Conservation (phyloP, 2,329 filamentous ascomycete genomes). For the Hypoxylon sp. region DNA sequence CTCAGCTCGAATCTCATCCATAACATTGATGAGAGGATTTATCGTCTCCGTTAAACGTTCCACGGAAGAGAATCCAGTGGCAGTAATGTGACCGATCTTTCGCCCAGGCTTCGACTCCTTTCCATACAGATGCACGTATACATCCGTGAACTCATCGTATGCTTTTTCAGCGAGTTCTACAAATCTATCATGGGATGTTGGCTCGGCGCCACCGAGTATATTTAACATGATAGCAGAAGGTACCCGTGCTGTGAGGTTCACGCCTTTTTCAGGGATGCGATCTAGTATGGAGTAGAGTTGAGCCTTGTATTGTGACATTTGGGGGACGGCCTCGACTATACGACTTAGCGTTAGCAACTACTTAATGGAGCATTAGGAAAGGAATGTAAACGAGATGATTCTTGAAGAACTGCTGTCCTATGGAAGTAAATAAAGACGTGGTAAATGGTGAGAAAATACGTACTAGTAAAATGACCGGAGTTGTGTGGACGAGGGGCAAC, state of each 20-base stretch:
- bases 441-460: slow-evolving; percentile 8
- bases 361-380: too few species aligned
- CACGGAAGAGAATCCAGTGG: slow-evolving; percentile 78
- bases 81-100: slow-evolving; percentile 95
- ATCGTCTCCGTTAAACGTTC: slow-evolving; percentile 73
- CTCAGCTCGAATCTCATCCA: slow-evolving; percentile 72
- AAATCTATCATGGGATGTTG: slow-evolving; percentile 72
- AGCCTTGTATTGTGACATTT: slow-evolving; percentile 91
- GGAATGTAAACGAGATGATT: too few species aligned
- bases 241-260: slow-evolving; percentile 71
- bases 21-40: slow-evolving; percentile 77
- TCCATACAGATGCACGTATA: slow-evolving; percentile 88
- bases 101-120: slow-evolving; percentile 89
- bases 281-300: slow-evolving; percentile 89
- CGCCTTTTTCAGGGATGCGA: slow-evolving; percentile 68
- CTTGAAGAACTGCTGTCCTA: background rate
- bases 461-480: slow-evolving; percentile 89
- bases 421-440: background rate
- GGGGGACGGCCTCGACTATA: slow-evolving; percentile 81
- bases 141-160: slow-evolving; percentile 63
- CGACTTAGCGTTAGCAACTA: slow-evolving; percentile 16
- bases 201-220: slow-evolving; percentile 78
- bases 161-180: slow-evolving; percentile 63
- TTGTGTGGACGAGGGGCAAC: slow-evolving; percentile 73
- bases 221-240: slow-evolving; percentile 83